These are phyloP conservation scores for Tetrapisispora iriomotensis DNA, from an alignment of 805 yeast species.

Conservation along the genomic window DNA sequence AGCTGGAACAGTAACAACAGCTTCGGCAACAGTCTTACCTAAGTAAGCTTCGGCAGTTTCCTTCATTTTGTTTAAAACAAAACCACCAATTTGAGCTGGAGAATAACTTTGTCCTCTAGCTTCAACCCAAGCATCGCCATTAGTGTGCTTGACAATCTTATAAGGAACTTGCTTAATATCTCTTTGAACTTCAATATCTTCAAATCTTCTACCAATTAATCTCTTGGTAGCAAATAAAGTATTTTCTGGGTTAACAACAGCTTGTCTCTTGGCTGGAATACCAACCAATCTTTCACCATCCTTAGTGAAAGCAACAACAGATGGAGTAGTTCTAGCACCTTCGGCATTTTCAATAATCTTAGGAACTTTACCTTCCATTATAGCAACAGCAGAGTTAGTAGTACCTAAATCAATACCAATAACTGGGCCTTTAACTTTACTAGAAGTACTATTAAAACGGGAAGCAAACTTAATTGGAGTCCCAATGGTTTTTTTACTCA, in stretches of 20 bases:
- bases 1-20: conserved; percentile 86
- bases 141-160: conserved; percentile 78
- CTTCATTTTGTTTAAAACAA: conserved; percentile 91
- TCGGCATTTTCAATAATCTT: conserved; percentile 72
- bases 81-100: conserved; percentile 93
- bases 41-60: conserved; percentile 92
- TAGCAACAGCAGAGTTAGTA: conserved; percentile 80
- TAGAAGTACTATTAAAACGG: conserved; percentile 27
- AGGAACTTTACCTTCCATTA: conserved; percentile 61
- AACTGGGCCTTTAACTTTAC: conserved; percentile 36
- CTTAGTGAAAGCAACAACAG: conserved; percentile 88
- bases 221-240: conserved; percentile 92
- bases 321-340: conserved; percentile 83
- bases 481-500: neutral
- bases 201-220: conserved; percentile 86
- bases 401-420: conserved; percentile 83
- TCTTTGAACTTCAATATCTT: conserved; percentile 82
- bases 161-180: conserved; percentile 83
- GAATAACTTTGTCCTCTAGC: conserved; percentile 82
- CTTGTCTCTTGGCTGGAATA: conserved; percentile 92
- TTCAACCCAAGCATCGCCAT: conserved; percentile 96
- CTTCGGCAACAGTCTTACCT: conserved; percentile 79
- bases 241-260: conserved; percentile 88
- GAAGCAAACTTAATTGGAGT: conserved; percentile 5
- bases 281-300: conserved; percentile 90